Conservation (phyloP, 257 asterid genomes). For the Fraxinus quadrangulata region DNA sequence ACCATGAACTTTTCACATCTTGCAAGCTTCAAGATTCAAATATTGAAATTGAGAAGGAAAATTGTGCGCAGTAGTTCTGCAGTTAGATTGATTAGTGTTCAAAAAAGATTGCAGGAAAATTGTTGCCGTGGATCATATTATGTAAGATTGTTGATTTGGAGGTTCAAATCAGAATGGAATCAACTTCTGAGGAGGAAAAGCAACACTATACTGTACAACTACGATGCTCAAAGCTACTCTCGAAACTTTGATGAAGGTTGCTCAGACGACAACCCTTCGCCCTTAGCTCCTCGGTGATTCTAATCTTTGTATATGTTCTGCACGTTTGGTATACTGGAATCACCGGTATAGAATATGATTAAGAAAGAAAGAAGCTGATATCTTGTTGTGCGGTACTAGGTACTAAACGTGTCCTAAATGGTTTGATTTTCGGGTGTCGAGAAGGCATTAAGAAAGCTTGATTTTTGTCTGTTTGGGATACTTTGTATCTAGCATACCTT, state of each 20-base stretch:
- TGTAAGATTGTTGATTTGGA: slow-evolving; percentile 35
- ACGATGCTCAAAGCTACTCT: slow-evolving; percentile 56
- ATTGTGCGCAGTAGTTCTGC: slow-evolving; percentile 22
- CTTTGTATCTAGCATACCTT: neutral
- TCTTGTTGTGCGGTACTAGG: neutral
- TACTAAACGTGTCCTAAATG: neutral
- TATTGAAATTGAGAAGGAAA: slow-evolving; percentile 28
- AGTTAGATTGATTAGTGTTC: slow-evolving; percentile 25
- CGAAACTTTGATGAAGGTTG: slow-evolving; percentile 60
- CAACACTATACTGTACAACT: slow-evolving; percentile 35
- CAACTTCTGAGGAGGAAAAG: slow-evolving; percentile 32
- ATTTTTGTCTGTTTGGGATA: neutral
- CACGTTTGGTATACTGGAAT: too few relatives aligned
- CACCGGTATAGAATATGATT: neutral
- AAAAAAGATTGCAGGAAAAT: slow-evolving; percentile 11
- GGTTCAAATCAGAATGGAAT: slow-evolving; percentile 41
- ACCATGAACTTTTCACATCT: slow-evolving; percentile 28
- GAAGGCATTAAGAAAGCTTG: neutral
- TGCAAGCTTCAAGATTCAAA: slow-evolving; percentile 29
- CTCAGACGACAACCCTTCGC: slow-evolving; percentile 42
- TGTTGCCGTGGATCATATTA: slow-evolving; percentile 24
- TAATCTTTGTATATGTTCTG: neutral
- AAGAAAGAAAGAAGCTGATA: neutral
- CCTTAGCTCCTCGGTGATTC: slow-evolving; percentile 42
- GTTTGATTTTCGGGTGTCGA: neutral